Evolutionary conservation across 352 stramenopile species (phyloP).

Genomic region (Hyaloperonospora brassicae): DNA sequence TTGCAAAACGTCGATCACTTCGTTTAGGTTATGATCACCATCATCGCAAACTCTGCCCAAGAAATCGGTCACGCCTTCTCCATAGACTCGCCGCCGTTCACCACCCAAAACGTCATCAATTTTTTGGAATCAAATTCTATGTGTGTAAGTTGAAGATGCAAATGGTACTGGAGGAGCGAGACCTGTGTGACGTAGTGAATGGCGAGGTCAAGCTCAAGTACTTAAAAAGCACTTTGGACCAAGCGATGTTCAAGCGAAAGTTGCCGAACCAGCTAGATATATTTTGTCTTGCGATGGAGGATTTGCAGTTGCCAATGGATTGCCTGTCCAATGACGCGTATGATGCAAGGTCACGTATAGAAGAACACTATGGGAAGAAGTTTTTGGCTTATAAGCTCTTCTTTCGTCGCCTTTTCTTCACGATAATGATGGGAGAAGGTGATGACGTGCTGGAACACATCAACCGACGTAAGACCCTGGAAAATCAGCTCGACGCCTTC

Average conservation of each 20-base stretch:
- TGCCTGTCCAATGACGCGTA: no score
- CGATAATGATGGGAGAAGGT: no score
- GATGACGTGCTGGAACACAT: background rate
- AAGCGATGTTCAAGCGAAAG: background rate
- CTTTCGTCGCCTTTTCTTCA: no score
- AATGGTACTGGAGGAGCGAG: background rate
- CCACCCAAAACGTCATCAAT: background rate
- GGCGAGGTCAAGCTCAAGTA: background rate
- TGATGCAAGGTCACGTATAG: no score
- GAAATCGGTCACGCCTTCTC: background rate
- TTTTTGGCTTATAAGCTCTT: no score
- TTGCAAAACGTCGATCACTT: background rate
- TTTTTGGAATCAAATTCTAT: background rate
- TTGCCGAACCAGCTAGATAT: no score
- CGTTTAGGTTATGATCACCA: background rate
- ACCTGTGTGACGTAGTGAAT: background rate
- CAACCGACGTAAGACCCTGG: no score
- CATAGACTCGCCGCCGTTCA: background rate
- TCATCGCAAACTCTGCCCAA: background rate
- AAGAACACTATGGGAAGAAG: no score
- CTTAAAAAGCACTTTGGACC: background rate
- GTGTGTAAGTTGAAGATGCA: no score
- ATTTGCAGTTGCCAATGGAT: no score
- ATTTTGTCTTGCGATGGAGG: no score
- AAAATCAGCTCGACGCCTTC: no score